Percentiles rank a stretch among this genome's conserved stretches.
These are phyloP conservation scores for Boletus mariae DNA, from an alignment of 1,284 basidiomycete genomes.

Conservation along the genomic window DNA sequence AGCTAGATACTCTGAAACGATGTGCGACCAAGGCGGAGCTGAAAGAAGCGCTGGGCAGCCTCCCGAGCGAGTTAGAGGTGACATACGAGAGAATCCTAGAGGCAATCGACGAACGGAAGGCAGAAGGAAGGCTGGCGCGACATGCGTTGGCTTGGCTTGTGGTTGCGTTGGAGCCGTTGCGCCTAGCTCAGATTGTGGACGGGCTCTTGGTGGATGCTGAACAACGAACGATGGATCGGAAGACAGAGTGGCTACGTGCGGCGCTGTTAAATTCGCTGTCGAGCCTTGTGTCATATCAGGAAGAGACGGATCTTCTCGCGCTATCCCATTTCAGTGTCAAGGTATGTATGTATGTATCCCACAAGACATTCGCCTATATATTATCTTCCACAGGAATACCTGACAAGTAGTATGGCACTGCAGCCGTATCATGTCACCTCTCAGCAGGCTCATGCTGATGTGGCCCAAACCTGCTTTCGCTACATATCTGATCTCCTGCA, in stretches of 20 bases:
- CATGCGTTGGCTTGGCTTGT: background rate
- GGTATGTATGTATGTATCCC: background rate
- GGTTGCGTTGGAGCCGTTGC: background rate
- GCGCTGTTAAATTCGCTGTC: background rate
- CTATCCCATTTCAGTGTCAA: conserved; percentile 6
- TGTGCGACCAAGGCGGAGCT: too few species aligned
- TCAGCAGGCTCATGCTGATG: background rate
- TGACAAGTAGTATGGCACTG: background rate
- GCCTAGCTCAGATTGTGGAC: background rate
- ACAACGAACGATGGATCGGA: too few species aligned
- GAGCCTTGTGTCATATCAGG: background rate
- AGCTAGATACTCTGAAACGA: too few species aligned
- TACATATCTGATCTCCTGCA: background rate
- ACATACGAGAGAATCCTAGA: background rate
- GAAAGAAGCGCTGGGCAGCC: too few species aligned
- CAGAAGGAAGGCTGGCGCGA: background rate
- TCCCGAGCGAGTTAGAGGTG: too few species aligned
- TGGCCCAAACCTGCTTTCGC: background rate
- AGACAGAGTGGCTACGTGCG: background rate
- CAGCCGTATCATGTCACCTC: background rate
- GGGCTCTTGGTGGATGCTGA: background rate
- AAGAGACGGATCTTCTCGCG: background rate
- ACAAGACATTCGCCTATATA: too few species aligned
- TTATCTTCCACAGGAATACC: background rate
- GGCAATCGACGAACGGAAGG: background rate